phyloP scores from a whole-genome alignment of 164 flowering plant species.

The Tinospora cordifolia region DNA sequence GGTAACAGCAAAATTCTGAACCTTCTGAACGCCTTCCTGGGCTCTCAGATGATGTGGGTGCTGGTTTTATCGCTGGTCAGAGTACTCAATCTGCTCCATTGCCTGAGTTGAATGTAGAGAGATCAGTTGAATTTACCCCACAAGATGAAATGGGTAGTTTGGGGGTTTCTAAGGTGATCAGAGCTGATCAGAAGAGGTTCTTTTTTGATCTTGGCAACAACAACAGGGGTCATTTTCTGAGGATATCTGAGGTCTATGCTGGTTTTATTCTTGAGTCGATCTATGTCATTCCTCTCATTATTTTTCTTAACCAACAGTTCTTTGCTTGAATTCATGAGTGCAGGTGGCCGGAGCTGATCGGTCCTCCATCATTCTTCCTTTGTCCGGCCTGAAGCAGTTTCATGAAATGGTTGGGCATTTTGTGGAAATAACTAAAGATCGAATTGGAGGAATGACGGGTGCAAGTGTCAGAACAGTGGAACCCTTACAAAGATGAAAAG shows the following conservation, averaged over 20 bases:
- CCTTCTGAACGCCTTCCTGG: slow-evolving; percentile 71
- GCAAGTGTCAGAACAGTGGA: slow-evolving; percentile 82
- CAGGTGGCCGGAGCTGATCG: slow-evolving; percentile 96
- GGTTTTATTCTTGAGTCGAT: not conserved
- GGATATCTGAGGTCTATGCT: slow-evolving; percentile 74
- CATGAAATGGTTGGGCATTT: slow-evolving; percentile 90
- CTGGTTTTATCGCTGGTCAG: slow-evolving; percentile 88
- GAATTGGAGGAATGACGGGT: slow-evolving; percentile 75
- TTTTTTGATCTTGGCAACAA: slow-evolving; percentile 97
- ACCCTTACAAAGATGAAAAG: slow-evolving; percentile 65
- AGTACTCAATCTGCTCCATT: slow-evolving; percentile 51
- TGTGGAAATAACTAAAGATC: slow-evolving; percentile 86
- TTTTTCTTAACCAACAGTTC: not conserved
- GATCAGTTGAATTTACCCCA: slow-evolving; percentile 63
- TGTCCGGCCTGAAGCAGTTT: slow-evolving; percentile 84
- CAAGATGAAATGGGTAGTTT: slow-evolving; percentile 60
- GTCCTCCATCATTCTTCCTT: slow-evolving; percentile 89
- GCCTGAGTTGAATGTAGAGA: slow-evolving; percentile 59
- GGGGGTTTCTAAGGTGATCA: slow-evolving; percentile 77
- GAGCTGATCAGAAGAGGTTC: slow-evolving; percentile 93
- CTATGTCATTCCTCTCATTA: not conserved
- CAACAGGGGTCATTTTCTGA: slow-evolving; percentile 86
- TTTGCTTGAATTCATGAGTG: slow-evolving; percentile 16
- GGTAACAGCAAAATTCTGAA: slow-evolving; percentile 63
- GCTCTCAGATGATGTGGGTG: slow-evolving; percentile 96